phyloP scores from a whole-genome alignment of 768 basidiomycete species.

The Saitozyma sp. region DNA sequence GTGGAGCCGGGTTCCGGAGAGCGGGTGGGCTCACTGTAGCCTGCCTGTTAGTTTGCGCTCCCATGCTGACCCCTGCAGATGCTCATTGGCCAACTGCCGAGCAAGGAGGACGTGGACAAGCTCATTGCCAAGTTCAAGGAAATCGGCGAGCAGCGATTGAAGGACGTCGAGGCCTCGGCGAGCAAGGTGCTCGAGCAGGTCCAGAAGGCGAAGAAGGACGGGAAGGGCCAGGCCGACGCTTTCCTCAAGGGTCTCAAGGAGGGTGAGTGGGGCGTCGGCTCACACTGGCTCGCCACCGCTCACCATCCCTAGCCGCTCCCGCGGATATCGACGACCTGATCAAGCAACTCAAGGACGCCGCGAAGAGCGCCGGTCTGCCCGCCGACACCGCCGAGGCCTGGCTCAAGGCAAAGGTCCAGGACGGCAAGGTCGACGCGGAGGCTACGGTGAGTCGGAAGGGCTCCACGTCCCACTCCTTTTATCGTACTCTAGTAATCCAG shows the following conservation, averaged over 20 bases:
- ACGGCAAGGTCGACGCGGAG: constrained; percentile 47
- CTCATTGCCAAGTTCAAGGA: constrained; percentile 46
- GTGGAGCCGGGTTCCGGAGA: constrained; percentile 2
- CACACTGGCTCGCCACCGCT: background rate
- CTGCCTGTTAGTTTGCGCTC: no score
- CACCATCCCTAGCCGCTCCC: constrained; percentile 32
- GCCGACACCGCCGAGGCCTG: constrained; percentile 45
- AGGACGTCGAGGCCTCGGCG: constrained; percentile 46
- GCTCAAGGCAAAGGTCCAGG: constrained; percentile 43
- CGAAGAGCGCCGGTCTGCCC: constrained; percentile 50
- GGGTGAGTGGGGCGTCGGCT: constrained; percentile 23
- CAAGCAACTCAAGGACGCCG: constrained; percentile 48
- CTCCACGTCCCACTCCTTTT: no score
- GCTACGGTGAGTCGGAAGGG: constrained; percentile 18
- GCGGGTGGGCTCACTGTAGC: background rate
- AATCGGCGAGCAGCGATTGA: constrained; percentile 42
- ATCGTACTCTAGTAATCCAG: no score
- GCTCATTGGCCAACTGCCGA: constrained; percentile 37
- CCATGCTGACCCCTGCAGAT: constrained; percentile 19
- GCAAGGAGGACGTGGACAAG: constrained; percentile 37
- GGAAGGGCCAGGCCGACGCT: constrained; percentile 46
- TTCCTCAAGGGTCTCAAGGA: constrained; percentile 45
- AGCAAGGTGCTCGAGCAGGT: constrained; percentile 44
- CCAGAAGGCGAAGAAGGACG: constrained; percentile 47
- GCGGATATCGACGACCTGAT: constrained; percentile 49